A percentile compares a stretch with the other conserved stretches of the same genome.
phyloP scores from a whole-genome alignment of 164 flowering plant species.

The Stephania japonica region DNA sequence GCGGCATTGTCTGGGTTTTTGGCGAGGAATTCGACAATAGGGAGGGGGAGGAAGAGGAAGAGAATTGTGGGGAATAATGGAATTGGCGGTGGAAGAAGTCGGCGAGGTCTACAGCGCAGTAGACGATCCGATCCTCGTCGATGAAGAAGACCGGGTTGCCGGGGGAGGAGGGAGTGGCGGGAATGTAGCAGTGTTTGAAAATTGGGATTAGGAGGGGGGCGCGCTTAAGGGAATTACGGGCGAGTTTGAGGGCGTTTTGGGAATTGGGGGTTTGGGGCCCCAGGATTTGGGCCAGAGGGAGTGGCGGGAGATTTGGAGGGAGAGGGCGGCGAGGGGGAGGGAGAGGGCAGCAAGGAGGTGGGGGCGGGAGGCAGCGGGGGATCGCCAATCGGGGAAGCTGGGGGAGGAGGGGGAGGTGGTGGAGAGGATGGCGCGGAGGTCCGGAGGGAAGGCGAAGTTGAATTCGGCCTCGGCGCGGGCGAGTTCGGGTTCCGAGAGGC shows the following conservation, averaged over 20 bases:
- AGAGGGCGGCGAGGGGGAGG: slow-evolving; percentile 69
- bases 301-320: slow-evolving; percentile 57
- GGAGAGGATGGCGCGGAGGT: slow-evolving; percentile 60
- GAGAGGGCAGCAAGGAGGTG: slow-evolving; percentile 52
- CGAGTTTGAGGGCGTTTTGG: slow-evolving; percentile 53
- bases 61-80: background rate
- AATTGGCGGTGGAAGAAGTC: slow-evolving; percentile 70
- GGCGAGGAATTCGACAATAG: slow-evolving; percentile 33
- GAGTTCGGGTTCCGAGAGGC: slow-evolving; percentile 64
- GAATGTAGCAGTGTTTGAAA: slow-evolving; percentile 78
- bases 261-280: slow-evolving; percentile 74
- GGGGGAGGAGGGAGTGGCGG: slow-evolving; percentile 62
- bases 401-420: slow-evolving; percentile 64
- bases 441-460: slow-evolving; percentile 76
- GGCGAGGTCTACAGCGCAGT: slow-evolving; percentile 64
- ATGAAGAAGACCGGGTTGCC: slow-evolving; percentile 82
- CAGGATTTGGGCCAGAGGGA: slow-evolving; percentile 70
- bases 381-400: slow-evolving; percentile 82
- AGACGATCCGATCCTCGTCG: slow-evolving; percentile 58
- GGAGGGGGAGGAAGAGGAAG: no score
- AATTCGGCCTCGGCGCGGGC: slow-evolving; percentile 74
- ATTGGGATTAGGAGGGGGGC: slow-evolving; percentile 75
- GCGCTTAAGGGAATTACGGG: slow-evolving; percentile 48
- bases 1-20: slow-evolving; percentile 42
- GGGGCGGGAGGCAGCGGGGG: slow-evolving; percentile 35